phyloP scores from a whole-genome alignment of 495 filamentous ascomycete species.

The Xylaria intraflava region DNA sequence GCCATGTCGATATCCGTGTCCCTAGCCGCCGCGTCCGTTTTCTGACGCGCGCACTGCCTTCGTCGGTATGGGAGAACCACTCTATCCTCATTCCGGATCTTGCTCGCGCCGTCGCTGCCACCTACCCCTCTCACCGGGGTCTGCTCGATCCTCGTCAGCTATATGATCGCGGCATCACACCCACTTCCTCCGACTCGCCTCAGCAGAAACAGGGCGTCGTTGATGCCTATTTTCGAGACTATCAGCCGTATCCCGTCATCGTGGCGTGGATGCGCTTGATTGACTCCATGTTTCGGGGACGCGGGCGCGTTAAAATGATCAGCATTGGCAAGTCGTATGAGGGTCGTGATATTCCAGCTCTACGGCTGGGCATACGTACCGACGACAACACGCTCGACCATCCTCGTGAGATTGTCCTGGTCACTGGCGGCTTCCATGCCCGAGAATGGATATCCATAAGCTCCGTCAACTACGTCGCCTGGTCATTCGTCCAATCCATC shows the following conservation, averaged over 20 bases:
- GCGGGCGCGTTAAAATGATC: conserved; percentile 64
- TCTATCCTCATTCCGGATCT: conserved; percentile 75
- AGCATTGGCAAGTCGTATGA: conserved; percentile 77
- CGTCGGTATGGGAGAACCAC: conserved; percentile 65
- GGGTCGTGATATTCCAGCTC: conserved; percentile 73
- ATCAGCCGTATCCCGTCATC: conserved; percentile 70
- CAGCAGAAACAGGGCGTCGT: conserved; percentile 31
- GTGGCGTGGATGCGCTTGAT: conserved; percentile 83
- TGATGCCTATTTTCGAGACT: conserved; percentile 81
- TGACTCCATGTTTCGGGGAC: conserved; percentile 68
- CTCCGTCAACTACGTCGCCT: conserved; percentile 85
- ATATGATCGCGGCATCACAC: conserved; percentile 19
- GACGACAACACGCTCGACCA: conserved; percentile 28
- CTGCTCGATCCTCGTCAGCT: conserved; percentile 4
- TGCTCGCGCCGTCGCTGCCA: conserved; percentile 65
- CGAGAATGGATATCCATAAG: conserved; percentile 94
- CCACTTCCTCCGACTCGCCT: conserved; percentile 8
- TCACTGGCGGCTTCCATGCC: conserved; percentile 81
- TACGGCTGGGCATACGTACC: conserved; percentile 66
- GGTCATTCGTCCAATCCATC: conserved; percentile 78
- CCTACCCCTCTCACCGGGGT: conserved; percentile 54
- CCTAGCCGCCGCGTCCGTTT: conserved; percentile 70
- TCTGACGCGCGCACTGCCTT: conserved; percentile 75
- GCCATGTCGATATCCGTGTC: conserved; percentile 84
- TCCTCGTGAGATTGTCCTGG: conserved; percentile 65